Evolutionary conservation across 129 eudicot genomes (phyloP).

Genomic region (Logfia minima): DNA sequence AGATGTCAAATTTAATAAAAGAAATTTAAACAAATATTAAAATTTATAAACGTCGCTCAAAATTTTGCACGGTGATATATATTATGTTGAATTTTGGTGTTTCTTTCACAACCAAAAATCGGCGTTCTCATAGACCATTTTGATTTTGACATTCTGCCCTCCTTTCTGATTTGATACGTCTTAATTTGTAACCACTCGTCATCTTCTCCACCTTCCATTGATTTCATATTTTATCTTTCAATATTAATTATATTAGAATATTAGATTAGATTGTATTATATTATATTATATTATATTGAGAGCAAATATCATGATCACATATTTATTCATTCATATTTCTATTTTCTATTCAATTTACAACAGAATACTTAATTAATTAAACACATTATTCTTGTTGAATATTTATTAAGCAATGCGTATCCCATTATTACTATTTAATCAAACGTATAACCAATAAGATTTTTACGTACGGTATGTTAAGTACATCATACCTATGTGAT

Average conservation of each 20-base stretch:
- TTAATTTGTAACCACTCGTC: constrained; percentile 2
- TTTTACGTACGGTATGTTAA: too few species aligned
- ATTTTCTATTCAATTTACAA: neutral
- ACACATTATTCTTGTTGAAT: neutral
- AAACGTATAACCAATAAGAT: neutral
- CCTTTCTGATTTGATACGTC: neutral
- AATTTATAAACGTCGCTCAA: too few species aligned
- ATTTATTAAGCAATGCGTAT: neutral
- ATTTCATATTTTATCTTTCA: neutral
- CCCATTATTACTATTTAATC: neutral
- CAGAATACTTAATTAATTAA: neutral
- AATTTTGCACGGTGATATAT: neutral
- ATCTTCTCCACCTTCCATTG: neutral
- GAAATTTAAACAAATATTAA: too few species aligned
- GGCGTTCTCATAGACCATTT: constrained; percentile 26
- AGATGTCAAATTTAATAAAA: too few species aligned
- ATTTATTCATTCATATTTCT: neutral
- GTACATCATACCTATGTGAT: too few species aligned
- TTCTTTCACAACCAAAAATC: constrained; percentile 24
- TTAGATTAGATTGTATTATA: too few species aligned
- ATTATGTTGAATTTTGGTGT: neutral
- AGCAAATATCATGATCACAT: constrained; percentile 23
- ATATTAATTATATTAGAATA: neutral
- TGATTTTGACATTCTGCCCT: constrained; percentile 13
- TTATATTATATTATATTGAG: neutral